Base-by-base conservation (phyloP, 495 filamentous ascomycete genomes). In the Penicillium argentinense region DNA sequence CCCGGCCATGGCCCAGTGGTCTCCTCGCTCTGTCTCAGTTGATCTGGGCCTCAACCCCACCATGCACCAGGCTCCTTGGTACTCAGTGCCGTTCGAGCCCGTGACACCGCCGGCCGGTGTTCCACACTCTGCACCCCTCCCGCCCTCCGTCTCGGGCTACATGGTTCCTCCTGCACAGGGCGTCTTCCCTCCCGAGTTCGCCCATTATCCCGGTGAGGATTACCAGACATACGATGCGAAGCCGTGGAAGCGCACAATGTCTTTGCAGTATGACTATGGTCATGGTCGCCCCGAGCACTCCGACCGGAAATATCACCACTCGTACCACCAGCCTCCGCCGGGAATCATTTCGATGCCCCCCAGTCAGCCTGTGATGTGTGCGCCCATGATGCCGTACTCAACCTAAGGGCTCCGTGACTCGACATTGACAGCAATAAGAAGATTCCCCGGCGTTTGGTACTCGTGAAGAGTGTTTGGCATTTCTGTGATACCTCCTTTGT, bases 221-320 rank as follows among this genome's bases (percentile, higher is more conserved):
- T 61, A 61, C 17, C 47, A 56, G 27, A 54, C 50, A 3, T 60
- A 62, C 8, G 62, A 63, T 25, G 9, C 55, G 0, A 71, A 66
- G 53, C 50, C 55, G 11, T 74, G 63, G 64, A 64, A 61, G 33
- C 64, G 63, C 8, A 52, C 56, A 32, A 60, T 67, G 53, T 60
- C 66, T 18, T 51, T 64, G 9, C 55, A 64, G 2, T 65, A 71
- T 44, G 67, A 64, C 28, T 54, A 53, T 39, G 48, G 53, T 4
- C 55, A 54, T 14, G 21, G 14, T 7, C 21, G 60, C n/a, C 39
- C 56, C 4, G 59, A 63, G 11, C 64, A 57, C 5, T 13, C 17
- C 8, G 59, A 66, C 25, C 56, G 56, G 17, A 68, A 62, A 12
- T 44, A 52, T 34, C 34, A 62, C 33, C 56, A 41, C 8, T 23